Conservation (phyloP, 805 yeast genomes). For the Scheffersomyces ergatensis region DNA sequence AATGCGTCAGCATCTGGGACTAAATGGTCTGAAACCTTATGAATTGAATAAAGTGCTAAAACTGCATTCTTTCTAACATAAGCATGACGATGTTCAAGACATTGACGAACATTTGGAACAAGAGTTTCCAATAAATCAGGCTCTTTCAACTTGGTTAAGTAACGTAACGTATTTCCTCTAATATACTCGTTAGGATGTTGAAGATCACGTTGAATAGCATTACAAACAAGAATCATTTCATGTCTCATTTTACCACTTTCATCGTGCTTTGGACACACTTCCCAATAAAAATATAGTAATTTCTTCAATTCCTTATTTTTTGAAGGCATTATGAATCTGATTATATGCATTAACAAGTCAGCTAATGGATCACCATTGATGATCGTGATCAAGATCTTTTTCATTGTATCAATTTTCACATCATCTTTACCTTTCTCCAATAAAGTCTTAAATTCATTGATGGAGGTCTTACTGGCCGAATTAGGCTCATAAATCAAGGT, state of each 20-base stretch:
- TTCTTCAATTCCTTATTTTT: constrained; percentile 88
- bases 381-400: constrained; percentile 78
- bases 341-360: constrained; percentile 91
- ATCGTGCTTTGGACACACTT: constrained; percentile 90
- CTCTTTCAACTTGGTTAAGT: constrained; percentile 85
- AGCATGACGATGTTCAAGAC: constrained; percentile 95
- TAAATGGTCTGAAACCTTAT: constrained; percentile 77
- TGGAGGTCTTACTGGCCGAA: constrained; percentile 58
- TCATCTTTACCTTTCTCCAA: constrained; percentile 91
- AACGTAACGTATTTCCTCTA: constrained; percentile 92
- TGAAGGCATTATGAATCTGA: constrained; percentile 96
- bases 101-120: constrained; percentile 86
- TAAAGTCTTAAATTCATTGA: constrained; percentile 69
- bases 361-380: constrained; percentile 93
- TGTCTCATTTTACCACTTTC: constrained; percentile 89
- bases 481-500: constrained; percentile 80
- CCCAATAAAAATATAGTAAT: constrained; percentile 94
- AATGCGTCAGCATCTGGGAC: constrained; percentile 95
- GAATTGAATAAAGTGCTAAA: constrained; percentile 82
- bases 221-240: constrained; percentile 98
- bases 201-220: constrained; percentile 94
- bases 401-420: constrained; percentile 86
- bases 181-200: constrained; percentile 98
- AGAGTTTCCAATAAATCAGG: constrained; percentile 93
- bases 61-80: constrained; percentile 97